These are phyloP conservation scores for Microbotryum intermedium DNA, from an alignment of 1,284 basidiomycete species.

Conservation along the genomic window DNA sequence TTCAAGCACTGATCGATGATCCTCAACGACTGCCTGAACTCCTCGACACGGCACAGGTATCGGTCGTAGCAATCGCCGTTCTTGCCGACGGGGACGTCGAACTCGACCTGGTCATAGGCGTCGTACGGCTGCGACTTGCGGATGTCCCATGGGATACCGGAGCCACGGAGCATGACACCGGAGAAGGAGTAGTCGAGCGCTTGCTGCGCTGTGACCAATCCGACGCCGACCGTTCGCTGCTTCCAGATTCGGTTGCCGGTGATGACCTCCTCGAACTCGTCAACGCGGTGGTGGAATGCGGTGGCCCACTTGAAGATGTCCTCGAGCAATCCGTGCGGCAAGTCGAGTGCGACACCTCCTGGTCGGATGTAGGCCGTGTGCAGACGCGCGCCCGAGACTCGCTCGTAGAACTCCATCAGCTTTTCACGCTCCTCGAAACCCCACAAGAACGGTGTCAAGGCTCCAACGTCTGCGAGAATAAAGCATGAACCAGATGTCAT, in stretches of 20 bases:
- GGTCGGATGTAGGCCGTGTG: slow-evolving; percentile 98
- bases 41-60: slow-evolving; percentile 94
- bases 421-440: slow-evolving; percentile 99
- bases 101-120: slow-evolving; percentile 96
- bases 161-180: slow-evolving; percentile 93
- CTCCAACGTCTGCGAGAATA: slow-evolving; percentile 64
- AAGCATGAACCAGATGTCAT: not conserved
- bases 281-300: slow-evolving; percentile 75
- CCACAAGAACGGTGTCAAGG: slow-evolving; percentile 97
- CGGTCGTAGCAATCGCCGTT: slow-evolving; percentile 95
- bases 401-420: slow-evolving; percentile 99
- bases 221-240: slow-evolving; percentile 82
- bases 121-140: slow-evolving; percentile 87
- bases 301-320: slow-evolving; percentile 98
- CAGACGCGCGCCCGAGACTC: slow-evolving; percentile 92
- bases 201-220: slow-evolving; percentile 82
- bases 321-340: slow-evolving; percentile 90
- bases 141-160: slow-evolving; percentile 91
- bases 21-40: slow-evolving; percentile 87
- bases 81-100: slow-evolving; percentile 90
- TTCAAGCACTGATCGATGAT: slow-evolving; percentile 90
- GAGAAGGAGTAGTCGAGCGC: slow-evolving; percentile 91
- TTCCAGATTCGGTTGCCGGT: slow-evolving; percentile 99
- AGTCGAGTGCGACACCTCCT: slow-evolving; percentile 94
- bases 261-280: slow-evolving; percentile 97